Base-by-base conservation (phyloP, 768 basidiomycete species). In the Amylocystis lapponica region DNA sequence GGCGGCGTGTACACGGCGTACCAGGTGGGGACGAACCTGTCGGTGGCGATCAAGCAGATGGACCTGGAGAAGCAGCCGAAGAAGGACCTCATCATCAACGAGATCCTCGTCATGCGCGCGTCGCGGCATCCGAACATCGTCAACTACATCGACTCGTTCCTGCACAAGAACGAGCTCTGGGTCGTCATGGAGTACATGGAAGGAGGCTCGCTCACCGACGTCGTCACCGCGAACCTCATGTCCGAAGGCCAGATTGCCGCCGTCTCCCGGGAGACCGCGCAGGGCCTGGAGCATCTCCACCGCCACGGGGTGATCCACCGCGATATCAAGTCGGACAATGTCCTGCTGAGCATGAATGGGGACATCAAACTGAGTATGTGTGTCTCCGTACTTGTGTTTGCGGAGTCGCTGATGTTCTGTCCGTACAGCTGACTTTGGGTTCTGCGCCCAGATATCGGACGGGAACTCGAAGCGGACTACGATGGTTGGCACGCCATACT, bases 101-200 rank as follows among this genome's bases (percentile, higher is more conserved):
- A 99, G 66, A 98, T 98, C 53, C 80, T 99, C 51, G 96, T 98
- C 59, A 98, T 99, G 96, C 88, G 94, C 19, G 83, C 91, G 19
- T 89, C 88, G 14, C 77, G 89, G 27, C 94, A 97, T 62, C 92
- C 93, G n/a, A 99, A 99, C 61, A 97, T 98, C 54, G 95, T 99
- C 70, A 97, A 99, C 63, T 99, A 92, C 68, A 97, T 97, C 58
- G 96, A 99, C 62, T 95, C 93, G 2, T 99, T 97, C 78, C 66
- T 98, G 31, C 80, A 95, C 72, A 93, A 90, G 74, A 96, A 95
- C 62, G 96, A 98, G 59, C 74, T 99, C 3, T 98, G 96, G 96
- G 93, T 99, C 29, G 92, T 98, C 44, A 98, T 99, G 96, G 96
- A 97, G 68, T 97, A 94, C 66, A 98, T 98, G 95, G 94, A 97